phyloP scores from a whole-genome alignment of 352 stramenopile genomes.

The Pythium rhizo-oryzae region DNA sequence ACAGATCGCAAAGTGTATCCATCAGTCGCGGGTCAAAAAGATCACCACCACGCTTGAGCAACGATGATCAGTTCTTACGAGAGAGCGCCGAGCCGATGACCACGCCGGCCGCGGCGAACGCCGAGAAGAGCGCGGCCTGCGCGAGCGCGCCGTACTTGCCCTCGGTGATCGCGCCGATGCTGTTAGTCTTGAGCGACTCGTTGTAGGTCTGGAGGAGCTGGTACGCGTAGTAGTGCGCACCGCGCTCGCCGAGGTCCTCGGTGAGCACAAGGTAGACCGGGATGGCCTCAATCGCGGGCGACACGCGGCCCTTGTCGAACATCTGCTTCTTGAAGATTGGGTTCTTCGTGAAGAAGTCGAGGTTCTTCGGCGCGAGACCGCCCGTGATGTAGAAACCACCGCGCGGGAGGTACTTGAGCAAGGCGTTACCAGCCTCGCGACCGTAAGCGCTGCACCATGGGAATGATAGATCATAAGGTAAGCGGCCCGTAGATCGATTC shows the following conservation, averaged over 20 bases:
- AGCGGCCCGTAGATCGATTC: no score
- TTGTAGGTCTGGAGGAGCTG: slow-evolving; percentile 73
- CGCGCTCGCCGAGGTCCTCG: slow-evolving; percentile 90
- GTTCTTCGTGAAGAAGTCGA: slow-evolving; percentile 91
- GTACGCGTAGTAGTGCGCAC: slow-evolving; percentile 89
- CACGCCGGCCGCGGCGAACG: slow-evolving; percentile 29
- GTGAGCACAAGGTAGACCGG: slow-evolving; percentile 90
- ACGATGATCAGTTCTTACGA: slow-evolving; percentile 26
- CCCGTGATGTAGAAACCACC: slow-evolving; percentile 98
- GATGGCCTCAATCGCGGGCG: slow-evolving; percentile 66
- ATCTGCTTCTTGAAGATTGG: slow-evolving; percentile 82
- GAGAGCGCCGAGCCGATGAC: slow-evolving; percentile 28
- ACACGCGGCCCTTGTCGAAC: slow-evolving; percentile 91
- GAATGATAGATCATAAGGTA: neutral
- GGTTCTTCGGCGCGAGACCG: slow-evolving; percentile 97
- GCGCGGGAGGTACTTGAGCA: slow-evolving; percentile 95
- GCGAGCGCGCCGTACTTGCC: slow-evolving; percentile 30
- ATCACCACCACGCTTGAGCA: neutral
- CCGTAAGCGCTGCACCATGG: slow-evolving; percentile 85
- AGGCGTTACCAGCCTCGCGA: slow-evolving; percentile 92
- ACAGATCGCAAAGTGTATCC: slow-evolving; percentile 27
- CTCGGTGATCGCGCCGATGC: slow-evolving; percentile 31
- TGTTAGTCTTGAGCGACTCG: slow-evolving; percentile 36
- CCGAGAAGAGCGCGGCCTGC: slow-evolving; percentile 26
- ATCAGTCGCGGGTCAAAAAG: slow-evolving; percentile 19